These are phyloP conservation scores for Moniliella sp. DNA, from an alignment of 1,284 basidiomycete genomes.

Conservation along the genomic window DNA sequence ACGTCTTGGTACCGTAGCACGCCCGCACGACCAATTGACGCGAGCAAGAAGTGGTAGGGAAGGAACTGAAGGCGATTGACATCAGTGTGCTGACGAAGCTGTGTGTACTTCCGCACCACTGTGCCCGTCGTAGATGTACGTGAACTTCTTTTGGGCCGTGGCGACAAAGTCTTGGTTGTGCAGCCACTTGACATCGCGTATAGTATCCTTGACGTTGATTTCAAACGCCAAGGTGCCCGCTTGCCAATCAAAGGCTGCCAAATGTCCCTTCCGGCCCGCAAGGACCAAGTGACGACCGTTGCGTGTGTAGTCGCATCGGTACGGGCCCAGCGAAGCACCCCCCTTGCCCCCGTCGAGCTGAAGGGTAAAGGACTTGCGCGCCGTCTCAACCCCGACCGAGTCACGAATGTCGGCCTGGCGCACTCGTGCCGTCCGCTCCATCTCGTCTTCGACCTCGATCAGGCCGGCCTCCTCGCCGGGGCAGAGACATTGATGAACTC, in stretches of 20 bases:
- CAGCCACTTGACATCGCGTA: constrained; percentile 71
- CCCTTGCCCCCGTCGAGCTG: constrained; percentile 47
- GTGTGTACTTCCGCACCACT: constrained; percentile 69
- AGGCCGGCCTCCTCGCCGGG: constrained; percentile 42
- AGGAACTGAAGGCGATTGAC: constrained; percentile 75
- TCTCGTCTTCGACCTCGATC: constrained; percentile 50
- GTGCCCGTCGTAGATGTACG: constrained; percentile 81
- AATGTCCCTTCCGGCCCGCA: constrained; percentile 54
- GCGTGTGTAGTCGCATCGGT: constrained; percentile 58
- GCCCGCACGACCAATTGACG: constrained; percentile 60
- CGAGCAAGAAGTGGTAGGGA: constrained; percentile 84
- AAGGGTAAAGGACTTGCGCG: constrained; percentile 55
- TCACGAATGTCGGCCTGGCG: constrained; percentile 56
- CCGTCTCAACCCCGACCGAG: constrained; percentile 51
- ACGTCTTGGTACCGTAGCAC: constrained; percentile 93
- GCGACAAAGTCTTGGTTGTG: constrained; percentile 82
- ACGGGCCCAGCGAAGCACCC: constrained; percentile 44
- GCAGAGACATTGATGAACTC: constrained; percentile 20
- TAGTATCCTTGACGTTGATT: constrained; percentile 70
- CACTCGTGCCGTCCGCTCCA: constrained; percentile 75
- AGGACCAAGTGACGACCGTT: constrained; percentile 54
- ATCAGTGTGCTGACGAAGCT: constrained; percentile 53
- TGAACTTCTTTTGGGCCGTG: constrained; percentile 86
- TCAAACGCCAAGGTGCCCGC: constrained; percentile 67
- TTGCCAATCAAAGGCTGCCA: constrained; percentile 89